Evolutionary conservation across 345 rosid genomes (phyloP), one percentile per base, ranked within the genome.

Genomic region (Pistacia atlantica): DNA sequence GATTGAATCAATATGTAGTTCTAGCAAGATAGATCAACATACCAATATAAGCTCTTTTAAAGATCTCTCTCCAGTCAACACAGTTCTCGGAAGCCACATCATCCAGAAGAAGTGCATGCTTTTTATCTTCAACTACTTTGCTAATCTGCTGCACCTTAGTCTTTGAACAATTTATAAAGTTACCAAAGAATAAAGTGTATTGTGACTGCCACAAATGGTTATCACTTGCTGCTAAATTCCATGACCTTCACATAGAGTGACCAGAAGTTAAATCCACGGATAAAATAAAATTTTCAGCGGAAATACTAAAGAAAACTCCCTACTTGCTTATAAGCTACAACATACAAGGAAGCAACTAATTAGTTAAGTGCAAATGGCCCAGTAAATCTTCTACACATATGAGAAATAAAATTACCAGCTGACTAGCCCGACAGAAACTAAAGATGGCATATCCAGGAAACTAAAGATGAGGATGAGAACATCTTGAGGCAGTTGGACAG

Each of bases 141-240:
- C 45, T 51, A 6, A 65, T 46, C 14, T 16, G 74, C 73, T 10
- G 76, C 4, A 37, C 67, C 16, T 68, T 74, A 20, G 49, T 46
- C 77, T 73, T 76, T 11, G 74, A 82, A 59, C 72, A 56, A n/a
- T 52, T 28, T 75, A 42, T 54, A 14, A 72, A 66, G 20, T 63
- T 73, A 8, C 82, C 83, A 70, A 82, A 87, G 80, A 79, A 48
- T 73, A 45, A 77, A 62, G 74, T 79, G 82, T 80, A 95, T 4
- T 80, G 86, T 31, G 80, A 83, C 75, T 69, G 81, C 96, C 98
- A 93, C 37, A 91, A 80, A 66, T 84, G 79, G 77, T 81, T 84
- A 70, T 87, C 91, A 75, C 71, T 73, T 18, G 92, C 88, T 16
- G 93, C 94, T 62, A 83, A 81, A 83, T 89, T 87, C 98, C 99